phyloP scores from a whole-genome alignment of 1,139 yeast genomes.

The Candida smagusa region DNA sequence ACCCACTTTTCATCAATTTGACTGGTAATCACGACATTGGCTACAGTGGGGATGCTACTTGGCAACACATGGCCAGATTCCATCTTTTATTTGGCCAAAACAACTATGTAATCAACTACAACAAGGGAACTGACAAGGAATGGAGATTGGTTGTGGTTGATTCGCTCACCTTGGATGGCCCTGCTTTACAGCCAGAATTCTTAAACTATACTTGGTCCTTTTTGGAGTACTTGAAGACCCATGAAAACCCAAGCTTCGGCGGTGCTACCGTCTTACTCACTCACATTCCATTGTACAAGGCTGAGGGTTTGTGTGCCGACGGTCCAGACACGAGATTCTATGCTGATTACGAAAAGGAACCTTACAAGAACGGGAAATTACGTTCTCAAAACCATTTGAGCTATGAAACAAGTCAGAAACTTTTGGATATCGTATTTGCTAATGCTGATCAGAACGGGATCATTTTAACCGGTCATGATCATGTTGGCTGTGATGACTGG shows the following conservation, averaged over 20 bases:
- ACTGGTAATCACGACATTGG: conserved; percentile 98
- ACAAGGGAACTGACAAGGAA: conserved; percentile 57
- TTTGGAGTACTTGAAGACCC: conserved; percentile 50
- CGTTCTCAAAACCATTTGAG: conserved; percentile 87
- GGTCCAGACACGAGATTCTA: conserved; percentile 69
- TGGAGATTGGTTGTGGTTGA: conserved; percentile 87
- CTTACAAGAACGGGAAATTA: conserved; percentile 65
- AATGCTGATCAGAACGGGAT: conserved; percentile 64
- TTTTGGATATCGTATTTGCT: conserved; percentile 67
- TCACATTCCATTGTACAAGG: conserved; percentile 86
- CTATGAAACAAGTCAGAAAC: conserved; percentile 59
- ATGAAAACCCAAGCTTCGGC: conserved; percentile 46
- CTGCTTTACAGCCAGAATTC: conserved; percentile 75
- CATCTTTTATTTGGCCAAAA: conserved; percentile 73
- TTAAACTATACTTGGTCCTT: conserved; percentile 69
- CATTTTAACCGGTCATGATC: conserved; percentile 93
- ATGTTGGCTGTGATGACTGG: conserved; percentile 82
- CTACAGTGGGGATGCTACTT: conserved; percentile 90
- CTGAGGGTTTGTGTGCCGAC: conserved; percentile 78
- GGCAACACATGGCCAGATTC: conserved; percentile 85
- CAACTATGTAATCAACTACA: conserved; percentile 74
- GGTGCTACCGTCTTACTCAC: conserved; percentile 84
- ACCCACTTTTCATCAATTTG: conserved; percentile 69
- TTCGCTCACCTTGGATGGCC: conserved; percentile 84
- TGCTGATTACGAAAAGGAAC: conserved; percentile 57